Conservation (phyloP, 148 eudicot genomes). For the Cornus kousa region DNA sequence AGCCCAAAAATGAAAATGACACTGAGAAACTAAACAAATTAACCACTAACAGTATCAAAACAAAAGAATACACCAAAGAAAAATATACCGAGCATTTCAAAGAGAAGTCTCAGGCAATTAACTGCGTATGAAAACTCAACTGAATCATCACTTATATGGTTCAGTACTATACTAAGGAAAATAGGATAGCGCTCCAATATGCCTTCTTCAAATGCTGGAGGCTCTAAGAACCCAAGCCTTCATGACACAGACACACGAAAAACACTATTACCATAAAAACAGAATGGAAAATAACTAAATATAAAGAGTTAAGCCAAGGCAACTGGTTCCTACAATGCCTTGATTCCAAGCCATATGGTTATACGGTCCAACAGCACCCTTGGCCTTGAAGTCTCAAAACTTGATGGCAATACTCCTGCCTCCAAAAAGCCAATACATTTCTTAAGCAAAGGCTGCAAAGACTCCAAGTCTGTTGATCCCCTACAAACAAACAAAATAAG, state of each 20-base stretch:
- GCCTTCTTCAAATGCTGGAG: constrained; percentile 97
- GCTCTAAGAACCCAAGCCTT: constrained; percentile 94
- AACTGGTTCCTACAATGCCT: constrained; percentile 74
- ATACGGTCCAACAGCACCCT: constrained; percentile 74
- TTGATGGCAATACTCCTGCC: constrained; percentile 47
- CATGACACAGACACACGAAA: constrained; percentile 21
- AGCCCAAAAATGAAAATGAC: constrained; percentile 7
- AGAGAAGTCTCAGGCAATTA: constrained; percentile 84
- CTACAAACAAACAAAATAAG: constrained; percentile 32
- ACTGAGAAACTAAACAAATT: neutral
- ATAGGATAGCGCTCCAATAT: constrained; percentile 87
- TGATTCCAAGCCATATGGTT: constrained; percentile 93
- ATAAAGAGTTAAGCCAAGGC: constrained; percentile 21
- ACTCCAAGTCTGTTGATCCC: constrained; percentile 71
- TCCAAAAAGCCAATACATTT: constrained; percentile 77
- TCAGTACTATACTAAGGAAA: constrained; percentile 85
- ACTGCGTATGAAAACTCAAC: constrained; percentile 93
- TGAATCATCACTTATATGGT: constrained; percentile 97
- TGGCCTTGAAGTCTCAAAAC: constrained; percentile 60
- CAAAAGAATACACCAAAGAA: neutral
- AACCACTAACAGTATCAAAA: neutral
- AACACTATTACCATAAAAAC: constrained; percentile 21
- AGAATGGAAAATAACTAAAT: constrained; percentile 1
- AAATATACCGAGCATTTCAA: constrained; percentile 83
- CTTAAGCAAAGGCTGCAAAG: constrained; percentile 81